Evolutionary conservation across 257 asterid species (phyloP).

Genomic region (Ilex aquifolium): DNA sequence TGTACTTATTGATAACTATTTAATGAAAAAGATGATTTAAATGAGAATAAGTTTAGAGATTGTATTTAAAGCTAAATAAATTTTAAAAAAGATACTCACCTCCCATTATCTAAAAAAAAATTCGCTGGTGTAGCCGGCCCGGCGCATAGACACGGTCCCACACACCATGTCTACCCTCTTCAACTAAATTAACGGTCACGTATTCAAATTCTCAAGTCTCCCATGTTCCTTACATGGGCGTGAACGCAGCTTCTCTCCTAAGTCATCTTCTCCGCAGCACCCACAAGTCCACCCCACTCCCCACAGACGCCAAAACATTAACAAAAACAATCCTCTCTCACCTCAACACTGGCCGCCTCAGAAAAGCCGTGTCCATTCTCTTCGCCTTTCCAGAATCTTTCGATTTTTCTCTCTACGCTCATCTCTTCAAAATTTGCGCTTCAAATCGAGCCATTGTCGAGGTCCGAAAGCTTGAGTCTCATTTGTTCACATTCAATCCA

Average conservation of each 20-base stretch:
- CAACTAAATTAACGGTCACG: not conserved
- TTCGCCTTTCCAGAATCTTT: conserved; percentile 47
- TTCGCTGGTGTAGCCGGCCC: no score
- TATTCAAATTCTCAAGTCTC: not conserved
- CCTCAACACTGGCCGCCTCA: conserved; percentile 46
- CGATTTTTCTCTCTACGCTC: conserved; percentile 45
- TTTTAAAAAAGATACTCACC: no score
- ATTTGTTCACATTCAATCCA: conserved; percentile 39
- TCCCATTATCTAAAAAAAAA: no score
- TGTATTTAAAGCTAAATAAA: no score
- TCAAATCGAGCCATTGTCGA: conserved; percentile 48
- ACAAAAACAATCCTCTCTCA: conserved; percentile 46
- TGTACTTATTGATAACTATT: no score
- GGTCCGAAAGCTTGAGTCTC: conserved; percentile 67
- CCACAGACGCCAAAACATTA: conserved; percentile 25
- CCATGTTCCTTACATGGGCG: conserved; percentile 7
- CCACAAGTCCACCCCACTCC: conserved; percentile 9
- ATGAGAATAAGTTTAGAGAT: no score
- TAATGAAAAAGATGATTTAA: no score
- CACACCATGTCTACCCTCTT: not conserved
- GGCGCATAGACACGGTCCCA: no score
- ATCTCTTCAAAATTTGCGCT: conserved; percentile 59
- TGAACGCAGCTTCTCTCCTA: conserved; percentile 28
- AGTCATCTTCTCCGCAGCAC: conserved; percentile 19
- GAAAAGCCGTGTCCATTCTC: conserved; percentile 57